Evolutionary conservation across 140 eudicot species (phyloP).

Genomic region (Eryngium alpinum): DNA sequence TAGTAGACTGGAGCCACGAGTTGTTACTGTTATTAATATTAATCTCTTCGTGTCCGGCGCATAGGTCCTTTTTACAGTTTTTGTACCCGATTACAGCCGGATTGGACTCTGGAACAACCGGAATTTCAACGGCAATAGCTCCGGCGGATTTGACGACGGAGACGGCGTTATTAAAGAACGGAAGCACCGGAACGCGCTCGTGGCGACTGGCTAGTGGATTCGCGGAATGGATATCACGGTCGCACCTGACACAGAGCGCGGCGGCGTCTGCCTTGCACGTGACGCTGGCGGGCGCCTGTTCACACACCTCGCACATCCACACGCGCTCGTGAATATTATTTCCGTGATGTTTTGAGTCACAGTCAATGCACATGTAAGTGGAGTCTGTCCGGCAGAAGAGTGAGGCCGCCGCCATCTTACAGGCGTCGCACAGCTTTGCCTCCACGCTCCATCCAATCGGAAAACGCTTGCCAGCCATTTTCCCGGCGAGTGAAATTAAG

Average conservation of each 20-base stretch:
- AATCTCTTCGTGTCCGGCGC: neutral
- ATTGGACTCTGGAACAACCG: neutral
- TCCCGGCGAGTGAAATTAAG: too few relatives aligned
- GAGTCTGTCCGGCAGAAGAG: constrained; percentile 61
- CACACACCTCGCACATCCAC: constrained; percentile 85
- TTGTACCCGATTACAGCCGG: neutral
- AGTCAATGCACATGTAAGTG: constrained; percentile 50
- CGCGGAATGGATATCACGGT: constrained; percentile 67
- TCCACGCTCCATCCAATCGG: constrained; percentile 44
- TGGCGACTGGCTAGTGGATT: constrained; percentile 70
- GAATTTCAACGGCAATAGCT: constrained; percentile 17
- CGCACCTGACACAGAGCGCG: constrained; percentile 65
- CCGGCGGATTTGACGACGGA: constrained; percentile 39
- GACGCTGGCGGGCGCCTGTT: constrained; percentile 62
- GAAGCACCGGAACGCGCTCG: constrained; percentile 63
- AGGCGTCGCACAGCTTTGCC: constrained; percentile 58
- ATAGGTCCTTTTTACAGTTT: neutral
- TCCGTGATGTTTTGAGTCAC: constrained; percentile 53
- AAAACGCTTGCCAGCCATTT: constrained; percentile 29
- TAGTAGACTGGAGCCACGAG: neutral
- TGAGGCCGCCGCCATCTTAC: constrained; percentile 52
- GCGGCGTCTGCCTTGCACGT: constrained; percentile 86
- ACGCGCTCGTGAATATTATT: constrained; percentile 48
- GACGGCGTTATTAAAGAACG: constrained; percentile 52
- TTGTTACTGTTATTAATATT: too few relatives aligned